A percentile compares a stretch with the other conserved stretches of the same genome.
These are phyloP conservation scores for Naematelia aurantialba DNA, from an alignment of 768 basidiomycete genomes.

Conservation along the genomic window DNA sequence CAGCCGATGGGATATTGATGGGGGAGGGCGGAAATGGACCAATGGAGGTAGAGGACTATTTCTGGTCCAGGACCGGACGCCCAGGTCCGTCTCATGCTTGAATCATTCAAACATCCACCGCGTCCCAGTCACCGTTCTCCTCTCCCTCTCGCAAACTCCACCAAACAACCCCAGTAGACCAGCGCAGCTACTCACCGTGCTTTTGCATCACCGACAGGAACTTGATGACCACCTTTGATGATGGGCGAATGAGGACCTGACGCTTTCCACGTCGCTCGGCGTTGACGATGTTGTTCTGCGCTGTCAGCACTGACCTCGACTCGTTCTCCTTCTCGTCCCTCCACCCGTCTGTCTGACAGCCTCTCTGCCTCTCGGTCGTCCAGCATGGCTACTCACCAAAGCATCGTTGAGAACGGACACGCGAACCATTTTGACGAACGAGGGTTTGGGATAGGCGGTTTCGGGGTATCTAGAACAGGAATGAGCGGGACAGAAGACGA, in stretches of 20 bases:
- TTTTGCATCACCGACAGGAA: conserved; percentile 98
- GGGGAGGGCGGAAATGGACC: background rate
- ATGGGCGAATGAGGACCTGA: conserved; percentile 95
- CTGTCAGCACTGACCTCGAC: background rate
- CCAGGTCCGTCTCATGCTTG: no score
- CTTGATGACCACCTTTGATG: conserved; percentile 96
- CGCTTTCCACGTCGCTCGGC: conserved; percentile 99
- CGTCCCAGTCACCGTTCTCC: no score
- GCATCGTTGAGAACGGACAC: conserved; percentile 52
- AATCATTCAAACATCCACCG: no score
- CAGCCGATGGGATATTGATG: background rate
- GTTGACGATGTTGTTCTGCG: conserved; percentile 91
- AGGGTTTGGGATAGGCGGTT: conserved; percentile 18
- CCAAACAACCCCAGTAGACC: no score
- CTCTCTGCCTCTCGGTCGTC: no score
- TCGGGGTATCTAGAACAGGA: conserved; percentile 9
- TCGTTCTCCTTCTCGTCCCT: background rate
- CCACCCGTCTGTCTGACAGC: background rate
- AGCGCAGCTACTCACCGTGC: conserved; percentile 90
- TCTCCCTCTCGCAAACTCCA: no score
- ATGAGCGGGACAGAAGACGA: conserved; percentile 15
- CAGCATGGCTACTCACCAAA: conserved; percentile 48
- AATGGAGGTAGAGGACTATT: no score
- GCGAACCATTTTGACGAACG: conserved; percentile 53
- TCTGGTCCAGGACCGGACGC: no score